Evolutionary conservation across 192 early-diverging fungal species (phyloP), one percentile per base, ranked within the genome.

Genomic region (Mortierella hygrophila): DNA sequence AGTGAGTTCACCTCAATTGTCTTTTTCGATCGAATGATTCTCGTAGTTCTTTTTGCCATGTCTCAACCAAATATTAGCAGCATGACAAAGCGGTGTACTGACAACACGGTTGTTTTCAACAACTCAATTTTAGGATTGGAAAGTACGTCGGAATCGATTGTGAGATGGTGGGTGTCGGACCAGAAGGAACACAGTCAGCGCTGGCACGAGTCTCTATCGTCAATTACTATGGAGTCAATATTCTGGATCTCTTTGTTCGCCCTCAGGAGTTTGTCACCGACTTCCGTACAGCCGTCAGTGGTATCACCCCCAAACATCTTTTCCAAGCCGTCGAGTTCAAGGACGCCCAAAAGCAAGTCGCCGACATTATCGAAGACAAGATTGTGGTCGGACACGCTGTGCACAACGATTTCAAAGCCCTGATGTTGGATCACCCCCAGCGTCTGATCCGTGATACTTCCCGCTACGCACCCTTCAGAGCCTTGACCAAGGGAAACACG

Each of bases 151-250:
- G 95, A 13, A 96, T 99, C 15, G 99, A 99, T 93, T 99, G 99
- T 89, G 99, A 99, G 89, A 99, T 99, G 98, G 98, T 99, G 37
- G 98, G 99, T 44, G 96, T 96, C 26, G 99, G 98, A 15, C 92
- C 92, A 38, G 93, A 94, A 47, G 99, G 97, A 4, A 86, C 70
- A 21, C 83, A 94, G 41, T 98, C 99, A n/a, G 95, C 93, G 38
- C 83, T 99, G 65, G 99, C 97, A 3, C 91, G 98, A 38, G 96
- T 99, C n/a, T 93, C 92, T 47, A 81, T 99, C 3, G 97, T 99
- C 71, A 99, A 99, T 90, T 99, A 92, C 88, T 93, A 98, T 81
- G 98, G 99, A 6, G 93, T 95, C 42, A 89, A 93, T 0, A 76
- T 99, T 3, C 80, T 97, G 75, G 99, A 99, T 90, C 90, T 89